Base-by-base conservation (phyloP, 2,329 filamentous ascomycete genomes). In the Septoria petroselini region DNA sequence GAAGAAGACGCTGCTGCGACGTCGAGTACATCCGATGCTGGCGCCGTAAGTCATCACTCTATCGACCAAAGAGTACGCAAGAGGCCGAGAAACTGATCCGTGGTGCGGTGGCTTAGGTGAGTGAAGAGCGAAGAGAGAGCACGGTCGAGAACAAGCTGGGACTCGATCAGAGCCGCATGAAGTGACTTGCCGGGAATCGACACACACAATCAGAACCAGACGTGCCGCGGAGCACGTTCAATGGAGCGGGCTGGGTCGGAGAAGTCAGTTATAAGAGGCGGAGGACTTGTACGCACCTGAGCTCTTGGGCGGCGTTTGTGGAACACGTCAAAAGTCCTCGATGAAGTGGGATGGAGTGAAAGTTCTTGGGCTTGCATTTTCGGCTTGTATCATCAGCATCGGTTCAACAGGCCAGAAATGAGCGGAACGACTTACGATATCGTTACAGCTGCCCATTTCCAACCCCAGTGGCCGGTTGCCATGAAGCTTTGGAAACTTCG, bases 401-500 rank as follows among this genome's bases (percentile, higher is more conserved):
- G 14, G n/a, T 40, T n/a, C 34, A 33, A 17, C 23, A 30, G 25
- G 34, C 23, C 34, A 45, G 21, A 29, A 8, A 42, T 14, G 44
- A 45, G 29, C 34, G 44, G 31, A 31, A 23, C 15, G 35, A 48
- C 62, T 61, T 50, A 64, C 62, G 42, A 52, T 58, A 54, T 62
- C 54, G 44, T 53, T 55, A 58, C 51, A 60, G 29, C 33, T 57
- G 54, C 63, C 64, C 64, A 55, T 65, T 61, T 65, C 64, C 62
- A 63, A 63, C 63, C 64, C 62, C 50, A 53, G 50, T 64, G 62
- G 63, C 62, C 62, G 39, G 50, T 33, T 55, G 63, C 62, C 63
- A 38, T 41, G 50, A 47, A 51, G 18, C 23, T 15, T 7, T 11
- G 12, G 35, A 40, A 51, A 47, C 48, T 41, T 37, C 48, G 29